Conservation (phyloP, 2,329 filamentous ascomycete genomes). For the Monosporascus sp. region DNA sequence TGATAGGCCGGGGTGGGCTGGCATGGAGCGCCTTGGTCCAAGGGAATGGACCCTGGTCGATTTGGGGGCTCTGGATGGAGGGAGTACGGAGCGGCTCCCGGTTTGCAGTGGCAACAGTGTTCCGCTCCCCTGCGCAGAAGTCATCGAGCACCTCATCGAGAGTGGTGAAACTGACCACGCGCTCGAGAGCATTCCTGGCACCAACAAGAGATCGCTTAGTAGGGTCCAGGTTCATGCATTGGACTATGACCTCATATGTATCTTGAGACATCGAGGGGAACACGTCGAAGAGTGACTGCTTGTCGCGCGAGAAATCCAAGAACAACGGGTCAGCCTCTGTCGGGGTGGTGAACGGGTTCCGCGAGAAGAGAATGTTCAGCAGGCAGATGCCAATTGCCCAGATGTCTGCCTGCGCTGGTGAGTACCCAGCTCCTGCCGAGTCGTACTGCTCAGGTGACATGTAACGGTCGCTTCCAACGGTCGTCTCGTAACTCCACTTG, state of each 20-base stretch:
- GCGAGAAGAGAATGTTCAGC: slow-evolving; percentile 92
- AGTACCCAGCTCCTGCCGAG: slow-evolving; percentile 80
- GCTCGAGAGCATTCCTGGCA: slow-evolving; percentile 71
- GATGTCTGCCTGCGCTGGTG: slow-evolving; percentile 86
- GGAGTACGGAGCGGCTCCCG: slow-evolving; percentile 93
- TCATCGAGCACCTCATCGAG: slow-evolving; percentile 89
- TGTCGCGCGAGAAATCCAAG: slow-evolving; percentile 86
- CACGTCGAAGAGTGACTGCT: slow-evolving; percentile 94
- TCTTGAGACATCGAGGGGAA: slow-evolving; percentile 99
- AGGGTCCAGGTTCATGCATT: slow-evolving; percentile 89
- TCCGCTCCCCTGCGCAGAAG: slow-evolving; percentile 80
- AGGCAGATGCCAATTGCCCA: slow-evolving; percentile 98
- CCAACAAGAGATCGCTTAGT: slow-evolving; percentile 77
- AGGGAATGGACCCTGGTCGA: slow-evolving; percentile 81
- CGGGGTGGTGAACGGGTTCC: slow-evolving; percentile 91
- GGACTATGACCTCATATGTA: slow-evolving; percentile 86
- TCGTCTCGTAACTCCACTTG: slow-evolving; percentile 85
- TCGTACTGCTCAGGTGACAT: slow-evolving; percentile 99
- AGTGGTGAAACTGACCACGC: slow-evolving; percentile 86
- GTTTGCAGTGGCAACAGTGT: slow-evolving; percentile 77
- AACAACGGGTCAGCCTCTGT: slow-evolving; percentile 89
- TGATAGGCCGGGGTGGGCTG: slow-evolving; percentile 63
- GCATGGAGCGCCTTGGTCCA: slow-evolving; percentile 89
- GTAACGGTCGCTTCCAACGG: slow-evolving; percentile 95
- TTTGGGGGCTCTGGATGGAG: slow-evolving; percentile 81